Conservation (phyloP, 768 basidiomycete species). For the Collybia sordida region DNA sequence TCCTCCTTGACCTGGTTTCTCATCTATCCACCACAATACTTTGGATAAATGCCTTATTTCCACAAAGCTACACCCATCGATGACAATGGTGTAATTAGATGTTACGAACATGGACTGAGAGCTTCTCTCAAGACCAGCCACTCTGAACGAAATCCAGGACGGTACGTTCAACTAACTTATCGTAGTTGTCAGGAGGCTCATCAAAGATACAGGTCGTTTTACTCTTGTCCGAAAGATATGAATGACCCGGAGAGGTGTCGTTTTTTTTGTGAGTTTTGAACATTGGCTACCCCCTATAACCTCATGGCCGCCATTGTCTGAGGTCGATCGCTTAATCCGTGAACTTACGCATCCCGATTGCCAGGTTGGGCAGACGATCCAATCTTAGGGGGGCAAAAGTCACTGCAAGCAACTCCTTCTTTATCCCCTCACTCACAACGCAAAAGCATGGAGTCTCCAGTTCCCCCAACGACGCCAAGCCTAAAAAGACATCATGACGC, state of each 20-base stretch:
- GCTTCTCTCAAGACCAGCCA: constrained; percentile 25
- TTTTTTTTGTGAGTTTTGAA: constrained; percentile 43
- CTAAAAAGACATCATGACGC: constrained; percentile 7
- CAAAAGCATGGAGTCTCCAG: neutral
- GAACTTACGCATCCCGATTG: neutral
- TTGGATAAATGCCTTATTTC: constrained; percentile 3
- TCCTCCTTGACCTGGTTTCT: too few species aligned
- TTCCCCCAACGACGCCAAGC: constrained; percentile 5
- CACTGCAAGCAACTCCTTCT: neutral
- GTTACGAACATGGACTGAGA: constrained; percentile 26
- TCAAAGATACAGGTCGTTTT: constrained; percentile 28
- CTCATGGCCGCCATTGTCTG: neutral
- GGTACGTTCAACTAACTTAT: constrained; percentile 26
- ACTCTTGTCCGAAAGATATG: constrained; percentile 28
- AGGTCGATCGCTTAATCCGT: too few species aligned
- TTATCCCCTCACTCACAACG: neutral
- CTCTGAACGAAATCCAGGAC: constrained; percentile 26
- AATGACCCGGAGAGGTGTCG: constrained; percentile 24
- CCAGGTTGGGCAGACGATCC: constrained; percentile 18
- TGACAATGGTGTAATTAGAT: constrained; percentile 29
- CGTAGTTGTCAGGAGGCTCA: neutral
- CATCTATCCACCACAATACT: constrained; percentile 3
- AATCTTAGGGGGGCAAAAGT: neutral
- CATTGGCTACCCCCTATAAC: neutral
- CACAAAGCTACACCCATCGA: constrained; percentile 25